Evolutionary conservation across 2,329 filamentous ascomycete genomes (phyloP).

Genomic region (Phoma sp.): DNA sequence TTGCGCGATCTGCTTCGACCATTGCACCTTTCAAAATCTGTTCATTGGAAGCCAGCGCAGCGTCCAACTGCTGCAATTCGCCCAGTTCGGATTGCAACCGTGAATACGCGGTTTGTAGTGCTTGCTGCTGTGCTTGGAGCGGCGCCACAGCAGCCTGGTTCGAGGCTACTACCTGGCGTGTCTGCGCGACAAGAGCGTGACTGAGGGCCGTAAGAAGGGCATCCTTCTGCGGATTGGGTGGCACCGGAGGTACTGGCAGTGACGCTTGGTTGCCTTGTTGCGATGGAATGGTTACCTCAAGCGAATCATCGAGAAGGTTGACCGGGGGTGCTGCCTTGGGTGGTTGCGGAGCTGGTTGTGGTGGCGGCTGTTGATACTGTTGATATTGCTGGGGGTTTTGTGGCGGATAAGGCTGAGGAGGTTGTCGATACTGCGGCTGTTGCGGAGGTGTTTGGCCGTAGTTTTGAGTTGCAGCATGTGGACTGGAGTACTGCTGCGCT

Average conservation of each 20-base stretch:
- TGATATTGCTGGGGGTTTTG: constrained; percentile 26
- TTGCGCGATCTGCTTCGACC: constrained; percentile 77
- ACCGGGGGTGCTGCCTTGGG: constrained; percentile 36
- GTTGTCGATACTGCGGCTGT: constrained; percentile 25
- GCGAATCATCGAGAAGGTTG: constrained; percentile 69
- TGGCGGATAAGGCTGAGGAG: constrained; percentile 23
- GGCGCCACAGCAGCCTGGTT: constrained; percentile 78
- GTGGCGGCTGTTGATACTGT: constrained; percentile 26
- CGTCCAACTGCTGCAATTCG: constrained; percentile 73
- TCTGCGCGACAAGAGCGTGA: constrained; percentile 70
- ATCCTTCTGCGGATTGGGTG: constrained; percentile 95
- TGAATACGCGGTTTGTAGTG: constrained; percentile 74
- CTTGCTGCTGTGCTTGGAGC: constrained; percentile 78
- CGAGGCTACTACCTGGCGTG: constrained; percentile 73
- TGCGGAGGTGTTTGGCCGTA: constrained; percentile 20
- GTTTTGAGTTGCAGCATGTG: constrained; percentile 7
- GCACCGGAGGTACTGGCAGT: constrained; percentile 80
- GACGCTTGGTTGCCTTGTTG: constrained; percentile 56
- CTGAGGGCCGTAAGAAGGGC: constrained; percentile 81
- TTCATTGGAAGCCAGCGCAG: constrained; percentile 78
- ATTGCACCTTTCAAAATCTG: constrained; percentile 79
- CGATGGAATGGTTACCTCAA: constrained; percentile 65
- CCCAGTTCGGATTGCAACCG: constrained; percentile 77
- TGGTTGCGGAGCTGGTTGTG: constrained; percentile 29
- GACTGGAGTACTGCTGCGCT: constrained; percentile 21